These are phyloP conservation scores for Musa itinerans DNA, from an alignment of 176 grass and related monocot genomes.

Conservation along the genomic window DNA sequence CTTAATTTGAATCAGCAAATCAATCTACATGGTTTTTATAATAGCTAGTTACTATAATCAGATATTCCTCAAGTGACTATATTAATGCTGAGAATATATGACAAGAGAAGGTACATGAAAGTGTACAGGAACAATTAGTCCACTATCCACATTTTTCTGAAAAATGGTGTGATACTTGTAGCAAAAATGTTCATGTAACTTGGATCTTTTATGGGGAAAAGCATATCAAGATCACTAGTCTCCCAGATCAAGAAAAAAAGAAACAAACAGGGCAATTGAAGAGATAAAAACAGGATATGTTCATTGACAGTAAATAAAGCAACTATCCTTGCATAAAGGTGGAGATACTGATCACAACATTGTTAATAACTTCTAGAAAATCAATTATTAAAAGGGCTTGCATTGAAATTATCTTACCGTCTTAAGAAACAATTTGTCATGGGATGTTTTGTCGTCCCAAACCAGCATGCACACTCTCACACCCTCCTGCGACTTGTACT, in stretches of 20 bases:
- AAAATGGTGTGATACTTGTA: too few species aligned
- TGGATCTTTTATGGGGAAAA: too few species aligned
- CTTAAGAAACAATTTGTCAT: conserved; percentile 86
- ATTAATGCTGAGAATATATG: too few species aligned
- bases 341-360: not conserved
- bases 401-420: conserved; percentile 31
- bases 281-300: not conserved
- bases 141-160: too few species aligned
- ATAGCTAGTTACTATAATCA: too few species aligned
- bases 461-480: conserved; percentile 92
- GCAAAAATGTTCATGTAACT: too few species aligned
- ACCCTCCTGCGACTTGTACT: conserved; percentile 97
- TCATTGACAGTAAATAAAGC: not conserved
- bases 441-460: conserved; percentile 98
- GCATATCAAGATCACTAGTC: not conserved
- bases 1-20: too few species aligned
- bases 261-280: not conserved
- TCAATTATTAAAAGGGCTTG: not conserved
- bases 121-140: too few species aligned
- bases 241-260: not conserved
- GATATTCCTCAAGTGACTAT: too few species aligned
- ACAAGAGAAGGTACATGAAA: too few species aligned
- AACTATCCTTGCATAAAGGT: not conserved
- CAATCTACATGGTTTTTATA: too few species aligned
- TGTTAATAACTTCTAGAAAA: not conserved